Evolutionary conservation across 495 filamentous ascomycete genomes (phyloP), one percentile per base, ranked within the genome.

Genomic region (Xylaria palmicola): DNA sequence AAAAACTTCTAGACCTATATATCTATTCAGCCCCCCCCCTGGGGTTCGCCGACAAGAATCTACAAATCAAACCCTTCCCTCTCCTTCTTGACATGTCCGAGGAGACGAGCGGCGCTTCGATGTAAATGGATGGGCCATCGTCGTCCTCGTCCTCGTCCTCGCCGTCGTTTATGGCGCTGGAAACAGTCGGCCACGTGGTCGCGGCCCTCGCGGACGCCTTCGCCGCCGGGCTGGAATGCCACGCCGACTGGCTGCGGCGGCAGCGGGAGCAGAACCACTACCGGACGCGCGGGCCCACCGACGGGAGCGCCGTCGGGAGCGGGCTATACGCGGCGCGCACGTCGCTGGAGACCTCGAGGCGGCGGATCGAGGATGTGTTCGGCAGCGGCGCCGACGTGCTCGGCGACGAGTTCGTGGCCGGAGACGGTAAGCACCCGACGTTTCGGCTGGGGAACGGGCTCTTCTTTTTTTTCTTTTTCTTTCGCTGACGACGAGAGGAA

Each of bases 401-500:
- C 45, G 75, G 75, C 4, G 49, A 65, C 10, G 69, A 71, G 2
- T 78, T 74, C 52, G 55, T 67, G 4, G 59, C 51, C 8, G 75
- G 75, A 32, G 73, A 78, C 36, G 72, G 75, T 78, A 53, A 60
- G 70, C 51, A n/a, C n/a, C n/a, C n/a, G n/a, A n/a, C n/a, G n/a
- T n/a, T n/a, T n/a, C n/a, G n/a, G n/a, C n/a, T n/a, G 60, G n/a
- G 60, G 15, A 56, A 49, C n/a, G 32, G 39, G 37, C 19, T 12
- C 26, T 20, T 19, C n/a, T 8, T 12, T 41, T n/a, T 26, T 9
- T 4, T 60, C 10, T 54, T 37, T 6, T 6, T 2, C 20, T 7
- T 26, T 52, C 32, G 64, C 66, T 9, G 17, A 37, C 34, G 9
- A 56, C 34, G 27, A 5, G 59, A 55, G 41, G 6, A 26, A 30